phyloP scores from a whole-genome alignment of 208 protist species.

The Crithidia fasciculata region DNA sequence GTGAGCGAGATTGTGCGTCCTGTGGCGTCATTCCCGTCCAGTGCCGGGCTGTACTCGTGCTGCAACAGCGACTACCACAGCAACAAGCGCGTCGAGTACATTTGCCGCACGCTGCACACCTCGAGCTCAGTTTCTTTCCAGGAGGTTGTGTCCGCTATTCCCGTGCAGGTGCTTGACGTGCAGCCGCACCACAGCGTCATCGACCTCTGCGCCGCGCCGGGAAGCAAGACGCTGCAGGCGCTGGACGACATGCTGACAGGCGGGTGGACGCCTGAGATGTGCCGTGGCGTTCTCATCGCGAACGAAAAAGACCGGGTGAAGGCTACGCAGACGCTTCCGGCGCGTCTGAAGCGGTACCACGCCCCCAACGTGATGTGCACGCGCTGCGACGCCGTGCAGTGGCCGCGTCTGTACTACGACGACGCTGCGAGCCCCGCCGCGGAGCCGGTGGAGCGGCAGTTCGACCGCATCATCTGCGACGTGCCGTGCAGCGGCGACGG shows the following conservation, averaged over 20 bases:
- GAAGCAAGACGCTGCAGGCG: constrained; percentile 90
- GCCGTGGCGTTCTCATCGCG: constrained; percentile 73
- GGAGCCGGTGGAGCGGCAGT: constrained; percentile 54
- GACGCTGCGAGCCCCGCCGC: constrained; percentile 12
- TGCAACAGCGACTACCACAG: constrained; percentile 80
- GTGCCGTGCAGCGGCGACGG: constrained; percentile 97
- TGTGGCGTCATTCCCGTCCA: constrained; percentile 37
- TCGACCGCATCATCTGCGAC: constrained; percentile 95
- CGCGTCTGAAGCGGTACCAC: constrained; percentile 90
- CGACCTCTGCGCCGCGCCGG: constrained; percentile 93
- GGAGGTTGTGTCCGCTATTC: constrained; percentile 87
- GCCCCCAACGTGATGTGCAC: constrained; percentile 84
- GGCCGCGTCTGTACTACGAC: constrained; percentile 77
- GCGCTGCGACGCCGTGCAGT: constrained; percentile 88
- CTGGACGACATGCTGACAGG: constrained; percentile 81
- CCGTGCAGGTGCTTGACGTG: constrained; percentile 76
- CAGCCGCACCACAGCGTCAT: constrained; percentile 83
- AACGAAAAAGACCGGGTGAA: constrained; percentile 94
- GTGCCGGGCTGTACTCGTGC: constrained; percentile 68
- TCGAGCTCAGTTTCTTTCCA: constrained; percentile 89
- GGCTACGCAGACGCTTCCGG: constrained; percentile 92
- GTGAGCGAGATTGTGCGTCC: constrained; percentile 45
- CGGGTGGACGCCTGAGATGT: constrained; percentile 43
- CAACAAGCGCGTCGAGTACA: constrained; percentile 58
- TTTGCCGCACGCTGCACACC: constrained; percentile 87